Conservation (phyloP, 169 alveolate genomes). For the Eimeria falciformis region DNA sequence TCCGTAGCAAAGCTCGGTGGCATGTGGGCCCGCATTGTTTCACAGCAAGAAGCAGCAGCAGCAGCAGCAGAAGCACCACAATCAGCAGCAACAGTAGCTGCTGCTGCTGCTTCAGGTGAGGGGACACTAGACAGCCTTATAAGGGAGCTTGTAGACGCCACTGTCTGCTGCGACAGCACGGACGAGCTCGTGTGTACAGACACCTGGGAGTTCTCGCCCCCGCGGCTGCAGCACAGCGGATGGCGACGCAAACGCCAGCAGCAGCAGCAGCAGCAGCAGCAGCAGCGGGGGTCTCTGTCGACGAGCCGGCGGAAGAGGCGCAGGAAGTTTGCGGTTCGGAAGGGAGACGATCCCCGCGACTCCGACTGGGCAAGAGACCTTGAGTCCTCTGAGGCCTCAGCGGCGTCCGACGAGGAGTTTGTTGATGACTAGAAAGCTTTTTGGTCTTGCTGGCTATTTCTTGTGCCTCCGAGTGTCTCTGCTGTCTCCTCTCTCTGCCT, state of each 20-base stretch:
- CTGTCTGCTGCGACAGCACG: conserved; percentile 41
- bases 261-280: conserved; percentile 45
- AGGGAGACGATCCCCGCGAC: conserved; percentile 68
- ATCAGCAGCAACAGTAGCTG: background rate
- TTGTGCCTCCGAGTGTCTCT: background rate
- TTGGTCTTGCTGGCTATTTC: too few species aligned
- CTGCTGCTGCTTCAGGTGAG: background rate
- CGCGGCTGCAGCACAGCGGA: conserved; percentile 17
- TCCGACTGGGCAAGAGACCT: conserved; percentile 63
- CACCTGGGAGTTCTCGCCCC: background rate
- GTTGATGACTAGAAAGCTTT: background rate
- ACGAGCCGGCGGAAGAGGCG: conserved; percentile 57
- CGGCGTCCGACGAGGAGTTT: conserved; percentile 66
- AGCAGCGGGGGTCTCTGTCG: conserved; percentile 6
- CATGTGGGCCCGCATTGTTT: conserved; percentile 30
- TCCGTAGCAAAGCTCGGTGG: conserved; percentile 28
- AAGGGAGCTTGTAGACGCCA: conserved; percentile 41
- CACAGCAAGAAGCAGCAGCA: background rate
- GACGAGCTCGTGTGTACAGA: background rate
- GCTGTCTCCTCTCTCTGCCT: background rate
- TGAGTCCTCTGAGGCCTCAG: conserved; percentile 58
- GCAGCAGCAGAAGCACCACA: background rate
- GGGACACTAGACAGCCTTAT: conserved; percentile 24
- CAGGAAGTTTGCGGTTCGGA: conserved; percentile 59
- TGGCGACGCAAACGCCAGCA: conserved; percentile 24